Evolutionary conservation across 331 rosid species (phyloP).

Genomic region (Acacia pycnantha): DNA sequence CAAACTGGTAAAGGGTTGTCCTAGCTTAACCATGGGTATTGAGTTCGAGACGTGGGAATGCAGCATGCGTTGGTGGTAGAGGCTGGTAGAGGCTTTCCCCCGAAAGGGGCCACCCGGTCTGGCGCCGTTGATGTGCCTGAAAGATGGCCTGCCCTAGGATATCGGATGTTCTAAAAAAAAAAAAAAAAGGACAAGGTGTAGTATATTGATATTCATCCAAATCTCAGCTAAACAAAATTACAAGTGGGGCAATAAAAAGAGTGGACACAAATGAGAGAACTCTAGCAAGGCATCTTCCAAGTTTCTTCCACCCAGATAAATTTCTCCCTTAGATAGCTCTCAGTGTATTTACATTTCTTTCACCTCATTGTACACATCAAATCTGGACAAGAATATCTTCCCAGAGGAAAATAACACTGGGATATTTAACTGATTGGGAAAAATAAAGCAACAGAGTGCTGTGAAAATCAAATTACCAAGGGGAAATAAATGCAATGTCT

Average conservation of each 20-base stretch:
- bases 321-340: slow-evolving; percentile 6
- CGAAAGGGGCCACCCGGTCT: no score
- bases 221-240: neutral
- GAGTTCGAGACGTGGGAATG: no score
- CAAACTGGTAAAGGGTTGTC: no score
- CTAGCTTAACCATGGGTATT: no score
- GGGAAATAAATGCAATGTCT: neutral
- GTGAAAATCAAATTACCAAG: neutral
- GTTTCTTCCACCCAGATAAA: neutral
- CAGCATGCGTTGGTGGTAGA: no score
- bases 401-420: neutral
- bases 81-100: no score
- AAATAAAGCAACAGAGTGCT: neutral
- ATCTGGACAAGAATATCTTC: slow-evolving; percentile 10
- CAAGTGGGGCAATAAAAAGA: neutral
- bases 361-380: neutral
- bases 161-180: no score
- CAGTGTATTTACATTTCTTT: slow-evolving; percentile 8
- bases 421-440: slow-evolving; percentile 14
- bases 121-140: no score
- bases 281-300: neutral
- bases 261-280: neutral
- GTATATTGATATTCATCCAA: neutral
- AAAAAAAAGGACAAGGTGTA: no score
- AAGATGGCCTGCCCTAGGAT: no score